Conservation (phyloP, 768 basidiomycete genomes). For the Hemileccinum rubropunctum region DNA sequence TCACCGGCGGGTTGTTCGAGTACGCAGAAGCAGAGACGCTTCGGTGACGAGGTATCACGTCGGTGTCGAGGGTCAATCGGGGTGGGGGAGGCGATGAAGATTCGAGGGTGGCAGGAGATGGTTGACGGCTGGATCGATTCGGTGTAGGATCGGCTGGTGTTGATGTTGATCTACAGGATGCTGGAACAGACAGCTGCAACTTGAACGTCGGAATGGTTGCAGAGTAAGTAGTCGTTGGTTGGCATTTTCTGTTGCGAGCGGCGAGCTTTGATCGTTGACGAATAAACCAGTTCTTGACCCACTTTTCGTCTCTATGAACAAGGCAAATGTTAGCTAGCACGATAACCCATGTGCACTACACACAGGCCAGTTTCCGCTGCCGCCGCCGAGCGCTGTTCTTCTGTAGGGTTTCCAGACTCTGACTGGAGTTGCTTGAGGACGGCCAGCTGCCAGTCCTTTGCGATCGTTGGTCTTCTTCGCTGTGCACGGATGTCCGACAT, state of each 20-base stretch:
- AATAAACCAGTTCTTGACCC: constrained; percentile 30
- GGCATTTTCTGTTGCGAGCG: constrained; percentile 10
- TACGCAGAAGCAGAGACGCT: background rate
- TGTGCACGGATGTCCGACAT: background rate
- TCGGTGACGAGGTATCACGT: background rate
- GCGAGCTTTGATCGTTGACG: constrained; percentile 25
- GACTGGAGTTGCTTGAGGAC: constrained; percentile 26
- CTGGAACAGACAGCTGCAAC: constrained; percentile 1
- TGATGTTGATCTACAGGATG: background rate
- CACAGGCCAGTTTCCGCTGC: constrained; percentile 31
- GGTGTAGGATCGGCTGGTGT: background rate
- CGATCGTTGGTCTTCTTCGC: constrained; percentile 15
- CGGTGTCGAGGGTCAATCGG: background rate
- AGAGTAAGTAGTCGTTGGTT: background rate
- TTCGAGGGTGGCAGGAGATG: background rate
- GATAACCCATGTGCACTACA: constrained; percentile 14
- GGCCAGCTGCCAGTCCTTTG: constrained; percentile 29
- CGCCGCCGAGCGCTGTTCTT: constrained; percentile 18
- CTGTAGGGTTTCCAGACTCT: constrained; percentile 22
- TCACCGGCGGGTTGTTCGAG: background rate
- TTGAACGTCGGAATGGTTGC: constrained; percentile 13
- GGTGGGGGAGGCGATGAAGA: background rate
- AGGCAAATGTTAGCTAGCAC: constrained; percentile 4
- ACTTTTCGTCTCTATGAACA: constrained; percentile 25
- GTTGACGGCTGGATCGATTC: background rate